These are phyloP conservation scores for Juncus inflexus DNA, from an alignment of 176 grass and related monocot species.

Conservation along the genomic window DNA sequence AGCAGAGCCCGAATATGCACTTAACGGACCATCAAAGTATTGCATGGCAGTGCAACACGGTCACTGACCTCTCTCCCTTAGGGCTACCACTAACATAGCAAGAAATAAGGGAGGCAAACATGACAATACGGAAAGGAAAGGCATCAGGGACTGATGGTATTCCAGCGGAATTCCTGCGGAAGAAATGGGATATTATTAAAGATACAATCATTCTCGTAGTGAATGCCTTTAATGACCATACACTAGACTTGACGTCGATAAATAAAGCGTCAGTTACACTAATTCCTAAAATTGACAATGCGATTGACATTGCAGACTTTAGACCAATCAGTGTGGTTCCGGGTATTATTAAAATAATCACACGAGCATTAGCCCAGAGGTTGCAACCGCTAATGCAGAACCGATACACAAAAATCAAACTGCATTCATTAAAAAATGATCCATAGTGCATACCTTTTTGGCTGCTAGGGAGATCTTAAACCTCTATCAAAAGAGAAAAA, in stretches of 20 bases:
- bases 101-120: neutral
- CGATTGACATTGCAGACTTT: neutral
- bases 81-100: too few species aligned
- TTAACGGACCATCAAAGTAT: too few species aligned
- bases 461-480: neutral
- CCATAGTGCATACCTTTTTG: neutral
- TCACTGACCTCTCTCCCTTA: too few species aligned
- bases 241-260: neutral
- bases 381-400: neutral
- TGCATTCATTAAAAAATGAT: neutral
- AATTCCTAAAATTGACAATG: neutral
- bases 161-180: neutral
- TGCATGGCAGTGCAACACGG: too few species aligned
- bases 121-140: too few species aligned
- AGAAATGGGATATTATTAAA: neutral
- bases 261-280: neutral
- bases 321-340: neutral
- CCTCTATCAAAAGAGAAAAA: neutral
- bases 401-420: neutral
- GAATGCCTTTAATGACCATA: neutral
- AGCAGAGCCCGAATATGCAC: too few species aligned
- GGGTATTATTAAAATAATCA: neutral
- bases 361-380: neutral
- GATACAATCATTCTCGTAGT: neutral
- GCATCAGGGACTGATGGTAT: neutral